These are phyloP conservation scores for Oryza rufipogon DNA, from an alignment of 176 grass and related monocot genomes.

Conservation along the genomic window DNA sequence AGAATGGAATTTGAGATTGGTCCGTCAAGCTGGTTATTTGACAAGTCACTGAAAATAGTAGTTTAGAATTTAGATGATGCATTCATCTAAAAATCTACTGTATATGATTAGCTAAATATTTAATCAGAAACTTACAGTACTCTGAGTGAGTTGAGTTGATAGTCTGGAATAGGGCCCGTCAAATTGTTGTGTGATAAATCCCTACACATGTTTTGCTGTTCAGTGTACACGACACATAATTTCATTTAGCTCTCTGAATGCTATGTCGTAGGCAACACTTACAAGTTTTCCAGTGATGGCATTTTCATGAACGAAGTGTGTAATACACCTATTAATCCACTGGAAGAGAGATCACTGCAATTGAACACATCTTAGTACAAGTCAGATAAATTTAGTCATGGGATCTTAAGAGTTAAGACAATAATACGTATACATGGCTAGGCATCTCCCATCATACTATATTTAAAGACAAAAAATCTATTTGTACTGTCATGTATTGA, in stretches of 20 bases:
- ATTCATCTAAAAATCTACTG: background rate
- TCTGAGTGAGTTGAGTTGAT: slow-evolving; percentile 30
- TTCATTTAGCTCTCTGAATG: background rate
- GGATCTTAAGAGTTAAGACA: background rate
- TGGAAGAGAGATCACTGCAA: slow-evolving; percentile 26
- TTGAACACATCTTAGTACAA: background rate
- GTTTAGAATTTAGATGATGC: background rate
- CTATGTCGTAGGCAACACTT: background rate
- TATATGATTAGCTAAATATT: background rate
- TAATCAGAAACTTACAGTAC: slow-evolving; percentile 36
- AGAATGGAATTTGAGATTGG: slow-evolving; percentile 37
- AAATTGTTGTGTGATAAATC: slow-evolving; percentile 54
- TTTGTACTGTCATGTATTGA: background rate
- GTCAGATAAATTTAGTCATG: background rate
- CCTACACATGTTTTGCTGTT: slow-evolving; percentile 16
- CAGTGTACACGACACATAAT: background rate
- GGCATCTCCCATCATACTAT: background rate
- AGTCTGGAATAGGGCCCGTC: slow-evolving; percentile 45
- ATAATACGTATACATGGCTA: background rate
- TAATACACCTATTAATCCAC: slow-evolving; percentile 14
- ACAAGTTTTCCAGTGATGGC: background rate
- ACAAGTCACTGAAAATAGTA: slow-evolving; percentile 41
- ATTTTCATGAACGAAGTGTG: slow-evolving; percentile 23
- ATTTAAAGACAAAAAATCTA: background rate
- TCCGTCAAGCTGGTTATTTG: slow-evolving; percentile 40